A percentile compares a stretch with the other conserved stretches of the same genome.
These are phyloP conservation scores for Murraya paniculata DNA, from an alignment of 345 rosid species.

Conservation along the genomic window DNA sequence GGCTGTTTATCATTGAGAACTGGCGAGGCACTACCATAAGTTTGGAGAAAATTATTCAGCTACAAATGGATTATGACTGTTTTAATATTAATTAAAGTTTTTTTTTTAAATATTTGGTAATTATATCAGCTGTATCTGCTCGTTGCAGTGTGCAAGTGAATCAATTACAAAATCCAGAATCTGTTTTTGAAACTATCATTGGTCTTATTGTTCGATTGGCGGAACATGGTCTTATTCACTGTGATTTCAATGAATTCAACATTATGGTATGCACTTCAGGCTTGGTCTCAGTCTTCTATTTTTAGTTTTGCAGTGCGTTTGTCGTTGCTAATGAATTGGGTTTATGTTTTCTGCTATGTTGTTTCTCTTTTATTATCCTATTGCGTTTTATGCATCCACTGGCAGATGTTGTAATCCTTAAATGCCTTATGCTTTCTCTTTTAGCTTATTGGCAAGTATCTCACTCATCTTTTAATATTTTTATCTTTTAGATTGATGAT, in stretches of 20 bases:
- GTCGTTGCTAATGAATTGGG: not conserved
- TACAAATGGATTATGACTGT: not conserved
- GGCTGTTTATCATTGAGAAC: not conserved
- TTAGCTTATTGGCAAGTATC: not conserved
- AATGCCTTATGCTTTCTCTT: not conserved
- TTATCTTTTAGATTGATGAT: conserved; percentile 71
- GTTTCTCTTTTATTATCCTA: not conserved
- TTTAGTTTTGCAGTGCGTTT: not conserved
- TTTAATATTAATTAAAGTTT: not conserved
- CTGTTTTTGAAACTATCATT: conserved; percentile 65
- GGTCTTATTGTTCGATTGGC: conserved; percentile 80
- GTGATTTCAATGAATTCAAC: conserved; percentile 94
- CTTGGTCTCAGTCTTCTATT: not conserved
- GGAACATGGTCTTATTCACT: conserved; percentile 93
- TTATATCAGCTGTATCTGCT: conserved; percentile 9
- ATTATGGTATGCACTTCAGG: conserved; percentile 65
- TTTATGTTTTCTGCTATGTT: not conserved
- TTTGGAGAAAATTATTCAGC: not conserved
- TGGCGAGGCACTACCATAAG: not conserved
- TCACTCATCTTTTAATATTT: not conserved
- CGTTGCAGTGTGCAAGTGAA: conserved; percentile 81
- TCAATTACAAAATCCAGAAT: conserved; percentile 74
- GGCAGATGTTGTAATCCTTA: not conserved
- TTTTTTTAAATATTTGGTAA: not conserved
- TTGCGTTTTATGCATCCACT: not conserved